phyloP scores from a whole-genome alignment of 345 rosid species.

The Acer yangbiense region DNA sequence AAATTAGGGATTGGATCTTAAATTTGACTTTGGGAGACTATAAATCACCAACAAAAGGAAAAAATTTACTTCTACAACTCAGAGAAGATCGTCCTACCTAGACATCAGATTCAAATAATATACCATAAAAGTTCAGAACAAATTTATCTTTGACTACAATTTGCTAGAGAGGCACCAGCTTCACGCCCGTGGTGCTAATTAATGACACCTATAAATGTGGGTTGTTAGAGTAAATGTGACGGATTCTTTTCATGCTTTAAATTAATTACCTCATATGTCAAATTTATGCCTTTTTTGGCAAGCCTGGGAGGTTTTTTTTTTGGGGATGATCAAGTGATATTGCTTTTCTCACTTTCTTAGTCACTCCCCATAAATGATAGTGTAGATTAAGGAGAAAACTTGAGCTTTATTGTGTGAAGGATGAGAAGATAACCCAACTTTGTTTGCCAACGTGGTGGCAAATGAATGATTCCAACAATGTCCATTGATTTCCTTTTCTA shows the following conservation, averaged over 20 bases:
- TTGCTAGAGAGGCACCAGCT: not conserved
- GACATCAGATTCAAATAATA: too few relatives aligned
- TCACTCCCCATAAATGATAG: not conserved
- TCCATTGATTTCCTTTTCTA: conserved; percentile 11
- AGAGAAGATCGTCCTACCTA: not conserved
- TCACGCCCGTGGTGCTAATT: not conserved
- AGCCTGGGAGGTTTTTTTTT: not conserved
- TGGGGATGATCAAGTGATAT: conserved; percentile 7
- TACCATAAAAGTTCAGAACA: not conserved
- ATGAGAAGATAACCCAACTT: conserved; percentile 1
- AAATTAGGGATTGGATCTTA: not conserved
- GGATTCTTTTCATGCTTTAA: not conserved
- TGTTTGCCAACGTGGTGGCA: conserved; percentile 18
- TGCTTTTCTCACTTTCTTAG: not conserved
- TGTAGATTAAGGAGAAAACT: not conserved
- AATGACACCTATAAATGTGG: conserved; percentile 9
- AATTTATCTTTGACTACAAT: not conserved
- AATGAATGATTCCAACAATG: not conserved
- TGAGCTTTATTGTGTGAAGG: conserved; percentile 12
- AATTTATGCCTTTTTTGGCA: not conserved
- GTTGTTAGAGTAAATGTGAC: not conserved
- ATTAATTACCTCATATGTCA: conserved; percentile 6
- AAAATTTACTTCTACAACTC: not conserved
- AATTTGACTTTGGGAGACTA: not conserved
- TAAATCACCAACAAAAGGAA: not conserved